These are phyloP conservation scores for Saccharomyces eubayanus DNA, from an alignment of 805 yeast species.

Conservation along the genomic window DNA sequence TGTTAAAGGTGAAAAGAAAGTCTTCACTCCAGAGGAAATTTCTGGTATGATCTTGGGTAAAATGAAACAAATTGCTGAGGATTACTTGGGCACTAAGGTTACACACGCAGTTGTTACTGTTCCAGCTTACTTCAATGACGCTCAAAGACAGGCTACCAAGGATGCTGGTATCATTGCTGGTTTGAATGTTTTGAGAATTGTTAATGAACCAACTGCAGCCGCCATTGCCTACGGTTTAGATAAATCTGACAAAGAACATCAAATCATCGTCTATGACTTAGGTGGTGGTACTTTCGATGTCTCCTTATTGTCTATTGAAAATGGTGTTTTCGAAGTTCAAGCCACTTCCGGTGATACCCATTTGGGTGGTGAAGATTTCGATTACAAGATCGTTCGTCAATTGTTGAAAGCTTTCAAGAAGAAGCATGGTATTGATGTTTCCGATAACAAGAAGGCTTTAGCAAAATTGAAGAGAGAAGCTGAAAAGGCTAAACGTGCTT, in stretches of 20 bases:
- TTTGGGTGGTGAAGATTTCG: slow-evolving; percentile 96
- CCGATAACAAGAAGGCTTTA: slow-evolving; percentile 74
- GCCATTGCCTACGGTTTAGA: slow-evolving; percentile 95
- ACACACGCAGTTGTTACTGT: slow-evolving; percentile 89
- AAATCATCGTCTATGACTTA: slow-evolving; percentile 84
- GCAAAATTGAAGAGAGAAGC: slow-evolving; percentile 95
- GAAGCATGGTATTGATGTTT: slow-evolving; percentile 80
- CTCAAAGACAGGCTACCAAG: slow-evolving; percentile 90
- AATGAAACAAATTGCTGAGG: slow-evolving; percentile 91
- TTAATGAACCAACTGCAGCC: slow-evolving; percentile 94
- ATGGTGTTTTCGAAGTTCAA: slow-evolving; percentile 86
- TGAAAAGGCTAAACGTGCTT: slow-evolving; percentile 95
- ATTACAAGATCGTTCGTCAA: slow-evolving; percentile 79
- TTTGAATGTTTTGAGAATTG: slow-evolving; percentile 77
- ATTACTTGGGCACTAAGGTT: slow-evolving; percentile 73
- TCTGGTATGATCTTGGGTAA: slow-evolving; percentile 86
- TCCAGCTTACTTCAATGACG: slow-evolving; percentile 89
- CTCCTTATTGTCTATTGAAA: slow-evolving; percentile 76
- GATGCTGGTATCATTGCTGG: slow-evolving; percentile 93
- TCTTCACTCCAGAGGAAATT: slow-evolving; percentile 86
- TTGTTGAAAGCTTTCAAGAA: slow-evolving; percentile 83
- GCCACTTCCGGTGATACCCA: slow-evolving; percentile 96
- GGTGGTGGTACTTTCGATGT: slow-evolving; percentile 99
- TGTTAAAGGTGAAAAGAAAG: slow-evolving; percentile 63
- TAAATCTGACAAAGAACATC: slow-evolving; percentile 72